phyloP scores from a whole-genome alignment of 2,329 filamentous ascomycete species.

The Conoideocrella luteorostrata region DNA sequence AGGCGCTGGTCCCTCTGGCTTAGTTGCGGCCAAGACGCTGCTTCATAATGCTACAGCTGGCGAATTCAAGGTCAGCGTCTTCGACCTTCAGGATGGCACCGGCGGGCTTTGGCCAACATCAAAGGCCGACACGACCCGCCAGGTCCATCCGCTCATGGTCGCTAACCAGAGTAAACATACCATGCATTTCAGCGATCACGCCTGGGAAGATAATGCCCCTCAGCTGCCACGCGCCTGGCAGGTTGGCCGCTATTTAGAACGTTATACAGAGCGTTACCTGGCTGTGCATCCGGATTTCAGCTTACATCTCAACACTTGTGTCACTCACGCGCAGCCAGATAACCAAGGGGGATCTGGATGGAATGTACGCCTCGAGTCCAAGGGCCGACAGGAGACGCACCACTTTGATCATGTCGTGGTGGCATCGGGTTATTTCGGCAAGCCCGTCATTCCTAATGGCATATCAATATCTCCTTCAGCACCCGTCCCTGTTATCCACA shows the following conservation, averaged over 20 bases:
- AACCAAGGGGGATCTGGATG: constrained; percentile 29
- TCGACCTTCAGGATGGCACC: constrained; percentile 58
- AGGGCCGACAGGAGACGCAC: constrained; percentile 32
- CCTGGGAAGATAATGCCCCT: constrained; percentile 57
- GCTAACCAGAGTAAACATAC: constrained; percentile 74
- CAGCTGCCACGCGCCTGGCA: constrained; percentile 72
- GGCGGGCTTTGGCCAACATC: constrained; percentile 71
- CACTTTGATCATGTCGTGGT: constrained; percentile 67
- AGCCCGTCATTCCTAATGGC: constrained; percentile 44
- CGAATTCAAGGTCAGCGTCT: constrained; percentile 62
- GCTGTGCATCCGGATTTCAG: constrained; percentile 30
- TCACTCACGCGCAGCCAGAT: constrained; percentile 30
- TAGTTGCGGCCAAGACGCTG: constrained; percentile 67
- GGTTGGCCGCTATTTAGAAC: constrained; percentile 64
- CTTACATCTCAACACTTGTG: constrained; percentile 42
- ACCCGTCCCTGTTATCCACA: constrained; percentile 55
- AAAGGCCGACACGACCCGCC: constrained; percentile 40
- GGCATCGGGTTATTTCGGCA: constrained; percentile 70
- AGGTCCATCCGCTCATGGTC: constrained; percentile 60
- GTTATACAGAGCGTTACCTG: constrained; percentile 56
- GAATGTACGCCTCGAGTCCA: constrained; percentile 32
- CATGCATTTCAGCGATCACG: constrained; percentile 64
- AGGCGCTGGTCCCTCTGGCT: constrained; percentile 65
- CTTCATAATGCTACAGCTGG: constrained; percentile 49
- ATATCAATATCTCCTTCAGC: constrained; percentile 23